Percentiles rank a stretch among this genome's conserved stretches.
Conservation (phyloP, 306 rosid genomes). For the Acacia confusa region DNA sequence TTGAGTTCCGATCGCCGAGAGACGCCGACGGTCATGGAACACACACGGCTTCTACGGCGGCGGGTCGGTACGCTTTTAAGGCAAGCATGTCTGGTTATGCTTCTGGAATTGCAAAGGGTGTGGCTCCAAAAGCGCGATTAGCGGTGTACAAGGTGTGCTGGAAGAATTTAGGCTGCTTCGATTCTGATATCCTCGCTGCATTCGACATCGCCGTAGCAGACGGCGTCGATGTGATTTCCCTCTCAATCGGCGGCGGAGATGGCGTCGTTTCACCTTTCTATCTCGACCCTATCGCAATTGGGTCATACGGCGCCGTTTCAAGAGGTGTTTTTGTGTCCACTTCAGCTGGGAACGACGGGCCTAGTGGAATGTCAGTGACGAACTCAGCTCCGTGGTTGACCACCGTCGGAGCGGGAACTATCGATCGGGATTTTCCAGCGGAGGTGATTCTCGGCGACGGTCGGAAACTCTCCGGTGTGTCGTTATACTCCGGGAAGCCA, state of each 20-base stretch:
- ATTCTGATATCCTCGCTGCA: constrained; percentile 81
- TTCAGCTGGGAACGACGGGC: constrained; percentile 87
- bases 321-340: constrained; percentile 76
- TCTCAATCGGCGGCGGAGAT: constrained; percentile 85
- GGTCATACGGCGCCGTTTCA: constrained; percentile 77
- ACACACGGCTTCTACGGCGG: constrained; percentile 92
- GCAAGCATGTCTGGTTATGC: constrained; percentile 89
- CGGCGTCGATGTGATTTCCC: constrained; percentile 83
- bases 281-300: constrained; percentile 88
- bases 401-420: constrained; percentile 90
- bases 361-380: constrained; percentile 77
- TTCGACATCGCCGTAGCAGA: constrained; percentile 73
- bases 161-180: constrained; percentile 83
- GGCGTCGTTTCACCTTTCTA: constrained; percentile 76
- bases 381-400: constrained; percentile 85
- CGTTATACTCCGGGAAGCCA: constrained; percentile 69
- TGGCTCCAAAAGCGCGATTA: constrained; percentile 83
- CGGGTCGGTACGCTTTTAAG: constrained; percentile 64
- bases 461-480: constrained; percentile 60
- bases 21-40: constrained; percentile 96
- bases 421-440: constrained; percentile 84
- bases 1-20: constrained; percentile 80
- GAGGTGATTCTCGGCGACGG: constrained; percentile 63
- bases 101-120: constrained; percentile 78
- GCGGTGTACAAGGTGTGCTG: constrained; percentile 92